Evolutionary conservation across 768 basidiomycete species (phyloP), one percentile per base, ranked within the genome.

Genomic region (Hygrophorus pudorinus): DNA sequence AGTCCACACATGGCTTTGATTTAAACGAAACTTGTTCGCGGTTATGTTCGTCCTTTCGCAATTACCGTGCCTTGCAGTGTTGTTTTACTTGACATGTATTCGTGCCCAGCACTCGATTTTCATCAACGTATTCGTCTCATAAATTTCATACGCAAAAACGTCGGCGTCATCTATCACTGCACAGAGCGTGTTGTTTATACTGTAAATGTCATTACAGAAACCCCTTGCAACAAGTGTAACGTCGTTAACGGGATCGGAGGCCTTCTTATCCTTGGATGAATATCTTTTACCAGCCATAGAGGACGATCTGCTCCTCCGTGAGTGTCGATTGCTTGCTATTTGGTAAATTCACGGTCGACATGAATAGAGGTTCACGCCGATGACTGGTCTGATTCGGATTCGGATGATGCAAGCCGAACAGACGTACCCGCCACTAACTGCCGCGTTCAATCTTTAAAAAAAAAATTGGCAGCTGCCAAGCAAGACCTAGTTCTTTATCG

Each of bases 251-350:
- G 78, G 79, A 16, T 57, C 62, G 0, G 85, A 88, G 57, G 42
- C 69, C 0, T 73, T 89, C 52, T 76, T 93, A 48, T 58, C 65
- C 10, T 76, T 79, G 6, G 93, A 98, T 56, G 76, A 76, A 44
- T 88, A 88, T 56, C 76, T 98, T 16, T 73, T 76, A 32, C 94
- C 94, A 2, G 78, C 75, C 21, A 51, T 96, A 34, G 81, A 86
- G 54, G 84, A 92, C 53, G 94, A 97, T 57, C 85, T 90, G 1
- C 63, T 96, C 10, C 79, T 98, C 17, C 87, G 94, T 96, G 55
- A 56, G 85, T 68, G 9, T 20, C 20, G 4, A 29, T n/a, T 5
- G 38, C 6, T 32, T 27, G 21, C 17, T 8, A 38, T n/a, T 17
- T 18, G n/a, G 13, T 24, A 12, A 20, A 10, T n/a, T 37, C 38